Conservation (phyloP, 257 asterid species). For the Hygrophila difformis region DNA sequence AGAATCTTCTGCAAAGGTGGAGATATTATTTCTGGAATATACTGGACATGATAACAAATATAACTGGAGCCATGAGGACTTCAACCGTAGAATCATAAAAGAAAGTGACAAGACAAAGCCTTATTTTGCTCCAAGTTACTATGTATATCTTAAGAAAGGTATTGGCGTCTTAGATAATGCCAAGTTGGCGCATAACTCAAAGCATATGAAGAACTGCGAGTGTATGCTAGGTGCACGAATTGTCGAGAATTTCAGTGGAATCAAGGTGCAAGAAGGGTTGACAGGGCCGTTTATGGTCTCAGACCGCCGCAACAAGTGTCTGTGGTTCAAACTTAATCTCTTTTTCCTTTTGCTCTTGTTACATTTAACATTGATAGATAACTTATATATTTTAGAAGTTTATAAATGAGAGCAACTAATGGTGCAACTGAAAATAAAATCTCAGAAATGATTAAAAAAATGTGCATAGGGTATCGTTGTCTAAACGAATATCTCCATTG, state of each 20-base stretch:
- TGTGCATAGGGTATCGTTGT: neutral
- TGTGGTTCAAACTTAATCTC: neutral
- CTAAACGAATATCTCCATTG: neutral
- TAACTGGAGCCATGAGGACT: neutral
- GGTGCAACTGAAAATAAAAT: too few relatives aligned
- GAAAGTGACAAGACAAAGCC: slow-evolving; percentile 28
- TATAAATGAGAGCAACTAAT: too few relatives aligned
- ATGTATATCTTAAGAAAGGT: slow-evolving; percentile 27
- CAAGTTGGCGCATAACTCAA: slow-evolving; percentile 27
- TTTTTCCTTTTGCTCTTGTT: too few relatives aligned
- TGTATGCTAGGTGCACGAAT: slow-evolving; percentile 44
- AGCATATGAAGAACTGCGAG: slow-evolving; percentile 24
- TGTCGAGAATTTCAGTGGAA: slow-evolving; percentile 16
- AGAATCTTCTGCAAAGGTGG: slow-evolving; percentile 34
- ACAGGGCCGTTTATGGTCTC: slow-evolving; percentile 30
- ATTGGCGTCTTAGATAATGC: slow-evolving; percentile 17
- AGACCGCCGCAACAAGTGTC: slow-evolving; percentile 35
- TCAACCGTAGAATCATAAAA: neutral
- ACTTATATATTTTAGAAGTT: too few relatives aligned
- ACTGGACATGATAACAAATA: slow-evolving; percentile 4
- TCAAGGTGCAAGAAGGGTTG: slow-evolving; percentile 28
- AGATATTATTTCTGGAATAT: slow-evolving; percentile 31
- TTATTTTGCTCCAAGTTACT: slow-evolving; percentile 25
- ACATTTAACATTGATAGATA: too few relatives aligned
- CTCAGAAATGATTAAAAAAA: too few relatives aligned